Base-by-base conservation (phyloP, 179 eudicot genomes). In the Nepenthes alata region DNA sequence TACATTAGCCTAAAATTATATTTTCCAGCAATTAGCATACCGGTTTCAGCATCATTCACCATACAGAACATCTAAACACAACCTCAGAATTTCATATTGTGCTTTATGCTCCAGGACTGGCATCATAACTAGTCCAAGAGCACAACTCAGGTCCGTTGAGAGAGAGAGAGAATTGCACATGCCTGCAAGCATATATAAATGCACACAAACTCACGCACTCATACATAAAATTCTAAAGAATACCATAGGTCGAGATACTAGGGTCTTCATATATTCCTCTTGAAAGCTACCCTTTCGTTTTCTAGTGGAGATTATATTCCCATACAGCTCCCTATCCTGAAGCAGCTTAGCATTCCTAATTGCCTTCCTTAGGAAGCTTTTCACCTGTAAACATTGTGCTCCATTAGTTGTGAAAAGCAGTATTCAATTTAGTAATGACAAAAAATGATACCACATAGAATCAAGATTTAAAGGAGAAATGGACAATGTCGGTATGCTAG, bases 241-340 rank as follows among this genome's bases (percentile, higher is more conserved):
- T 83, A 90, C 97, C 86, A 69, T 62, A 45, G 95, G 93, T 64
- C 77, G 72, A 41, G 93, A 74, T 55, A 75, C 82, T 65, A 70
- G 80, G 60, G 68, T 72, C 69, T 81, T 88, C 58, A n/a, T 74
- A 69, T 73, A 90, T 67, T 81, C 83, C 63, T 75, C 75, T 67
- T 77, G 79, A 65, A 90, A 87, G 80, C 76, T 87, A 55, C 78
- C 72, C 62, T 73, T 87, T 63, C 79, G 72, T 72, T 76, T 75
- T 45, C 64, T 56, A 13, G 67, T 75, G 64, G 67, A 58, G 61
- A 87, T 70, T 39, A 69, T 51, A 44, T 78, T 79, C 47, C 97
- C 95, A 74, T 66, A 65, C 61, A 90, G 72, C 79, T 90, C 95
- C 67, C 93, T 76, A 4, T 47, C 48, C 59, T 70, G 77, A 65